These are phyloP conservation scores for Spathaspora gorwiae DNA, from an alignment of 805 yeast genomes.

Conservation along the genomic window DNA sequence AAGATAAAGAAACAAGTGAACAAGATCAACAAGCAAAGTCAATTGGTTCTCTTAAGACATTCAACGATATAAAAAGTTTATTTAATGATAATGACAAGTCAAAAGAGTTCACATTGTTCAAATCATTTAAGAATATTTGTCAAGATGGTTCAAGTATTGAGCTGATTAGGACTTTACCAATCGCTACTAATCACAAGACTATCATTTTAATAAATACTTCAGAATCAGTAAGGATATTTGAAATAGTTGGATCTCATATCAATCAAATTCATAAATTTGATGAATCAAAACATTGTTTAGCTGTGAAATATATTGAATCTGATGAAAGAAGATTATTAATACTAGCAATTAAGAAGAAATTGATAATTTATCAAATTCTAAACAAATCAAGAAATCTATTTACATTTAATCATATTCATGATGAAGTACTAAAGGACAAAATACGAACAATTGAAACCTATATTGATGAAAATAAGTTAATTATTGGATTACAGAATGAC, in stretches of 20 bases:
- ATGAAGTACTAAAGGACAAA: conserved; percentile 27
- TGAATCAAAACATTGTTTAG: conserved; percentile 14
- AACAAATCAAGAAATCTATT: conserved; percentile 28
- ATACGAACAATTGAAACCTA: conserved; percentile 17
- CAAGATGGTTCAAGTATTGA: conserved; percentile 9
- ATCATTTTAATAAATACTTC: conserved; percentile 18
- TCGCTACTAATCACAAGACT: conserved; percentile 2
- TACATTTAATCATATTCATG: conserved; percentile 20
- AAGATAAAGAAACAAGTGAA: conserved; percentile 7
- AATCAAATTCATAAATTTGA: conserved; percentile 27
- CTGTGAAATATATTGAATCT: conserved; percentile 14
- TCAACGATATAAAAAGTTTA: conserved; percentile 4
- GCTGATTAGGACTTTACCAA: conserved; percentile 9
- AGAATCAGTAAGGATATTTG: conserved; percentile 23
- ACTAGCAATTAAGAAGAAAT: conserved; percentile 25
- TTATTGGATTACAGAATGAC: conserved; percentile 22
- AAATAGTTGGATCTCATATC: conserved; percentile 29
- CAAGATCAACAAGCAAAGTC: conserved; percentile 9
- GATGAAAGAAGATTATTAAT: conserved; percentile 20
- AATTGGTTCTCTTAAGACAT: conserved; percentile 2
- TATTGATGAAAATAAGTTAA: conserved; percentile 9
- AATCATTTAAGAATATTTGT: conserved; percentile 14
- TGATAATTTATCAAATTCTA: conserved; percentile 21
- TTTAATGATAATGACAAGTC: conserved; percentile 15
- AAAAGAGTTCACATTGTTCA: conserved; percentile 15